Evolutionary conservation across 345 rosid genomes (phyloP), one percentile per base, ranked within the genome.

Genomic region (Firmiana major): DNA sequence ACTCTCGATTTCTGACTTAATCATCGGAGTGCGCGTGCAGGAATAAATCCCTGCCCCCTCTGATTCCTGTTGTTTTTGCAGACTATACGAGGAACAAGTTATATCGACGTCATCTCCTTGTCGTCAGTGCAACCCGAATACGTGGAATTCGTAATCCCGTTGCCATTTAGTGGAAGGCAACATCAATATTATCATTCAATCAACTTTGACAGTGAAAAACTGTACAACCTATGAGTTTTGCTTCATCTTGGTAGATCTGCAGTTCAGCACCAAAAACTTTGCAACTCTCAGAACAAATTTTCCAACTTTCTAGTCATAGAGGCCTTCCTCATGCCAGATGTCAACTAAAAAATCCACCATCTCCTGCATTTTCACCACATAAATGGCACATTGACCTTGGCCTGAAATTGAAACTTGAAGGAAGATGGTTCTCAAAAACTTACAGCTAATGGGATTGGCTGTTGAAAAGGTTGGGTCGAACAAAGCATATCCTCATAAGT

Each of bases 381-480:
- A 73, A 49, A 19, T 13, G 9, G 2, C 46, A 67, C 58, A 63
- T 75, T 64, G 77, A 64, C 9, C 6, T 45, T 19, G 16, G 34
- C 34, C 64, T 64, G 28, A 21, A 53, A 12, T 2, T 21, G 49
- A 65, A 71, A 71, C 63, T 53, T 0, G 36, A 15, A 79, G 43
- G 54, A 75, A 38, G 43, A 57, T 24, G 57, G 57, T 57, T 64
- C 77, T 22, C 38, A n/a, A 64, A 58, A 68, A 79, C 84, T 82
- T 80, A 82, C 89, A 60, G 84, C 85, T 71, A 84, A 75, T 2
- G 85, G 83, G 45, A 86, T 82, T 24, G 89, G 75, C 83, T 84
- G 81, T 28, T 84, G 82, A 71, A 84, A 86, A 24, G 78, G 87
- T 69, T 82, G 80, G 0, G 74, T 75, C 9, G 87, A 80, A 34